A percentile compares a stretch with the other conserved stretches of the same genome.
Conservation (phyloP, 495 filamentous ascomycete genomes). For the Glutinoglossum americanum region DNA sequence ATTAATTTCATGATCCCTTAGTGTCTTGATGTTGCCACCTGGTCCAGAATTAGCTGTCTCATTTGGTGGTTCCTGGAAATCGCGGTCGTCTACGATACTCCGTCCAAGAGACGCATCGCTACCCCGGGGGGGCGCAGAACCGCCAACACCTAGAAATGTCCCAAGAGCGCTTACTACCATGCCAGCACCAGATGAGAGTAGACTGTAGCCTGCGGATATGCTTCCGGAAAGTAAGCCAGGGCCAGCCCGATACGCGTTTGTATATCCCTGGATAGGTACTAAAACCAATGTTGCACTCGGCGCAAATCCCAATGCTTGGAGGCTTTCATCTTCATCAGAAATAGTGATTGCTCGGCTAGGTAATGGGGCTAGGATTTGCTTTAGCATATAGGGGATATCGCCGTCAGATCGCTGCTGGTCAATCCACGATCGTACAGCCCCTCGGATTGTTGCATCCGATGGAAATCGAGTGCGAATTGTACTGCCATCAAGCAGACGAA, state of each 20-base stretch:
- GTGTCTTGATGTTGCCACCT: conserved; percentile 26
- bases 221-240: conserved; percentile 22
- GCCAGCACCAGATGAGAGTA: conserved; percentile 14
- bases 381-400: conserved; percentile 53
- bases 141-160: conserved; percentile 30
- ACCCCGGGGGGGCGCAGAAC: conserved; percentile 4
- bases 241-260: conserved; percentile 33
- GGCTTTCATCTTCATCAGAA: conserved; percentile 45
- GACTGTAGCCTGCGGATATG: conserved; percentile 21
- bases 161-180: conserved; percentile 22
- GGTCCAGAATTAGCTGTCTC: conserved; percentile 11
- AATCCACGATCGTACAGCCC: conserved; percentile 57
- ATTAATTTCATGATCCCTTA: conserved; percentile 28
- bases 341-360: conserved; percentile 52
- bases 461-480: conserved; percentile 53
- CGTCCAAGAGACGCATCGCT: background rate
- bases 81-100: background rate
- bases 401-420: conserved; percentile 29
- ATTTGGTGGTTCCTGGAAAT: background rate
- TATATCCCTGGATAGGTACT: conserved; percentile 40
- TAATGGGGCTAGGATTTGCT: conserved; percentile 57
- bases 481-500: conserved; percentile 68
- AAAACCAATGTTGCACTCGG: conserved; percentile 72
- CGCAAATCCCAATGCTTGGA: conserved; percentile 43
- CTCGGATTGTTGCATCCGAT: conserved; percentile 35